Conservation (phyloP, 176 grass and related monocot genomes). For the Carex myosuroides region DNA sequence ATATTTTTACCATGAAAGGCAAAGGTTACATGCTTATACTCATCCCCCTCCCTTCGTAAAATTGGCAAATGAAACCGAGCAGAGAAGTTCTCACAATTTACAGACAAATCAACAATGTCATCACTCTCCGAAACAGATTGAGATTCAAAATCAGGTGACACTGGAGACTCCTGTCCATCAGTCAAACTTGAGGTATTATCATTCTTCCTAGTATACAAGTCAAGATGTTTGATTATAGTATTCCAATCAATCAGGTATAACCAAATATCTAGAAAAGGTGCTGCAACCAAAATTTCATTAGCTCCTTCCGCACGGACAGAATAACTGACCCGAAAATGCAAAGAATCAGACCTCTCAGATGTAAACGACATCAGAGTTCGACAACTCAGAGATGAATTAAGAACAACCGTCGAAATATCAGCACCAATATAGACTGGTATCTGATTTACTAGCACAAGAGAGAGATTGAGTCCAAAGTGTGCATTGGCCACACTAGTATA, state of each 20-base stretch:
- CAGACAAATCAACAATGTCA: conserved; percentile 42
- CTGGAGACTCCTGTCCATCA: conserved; percentile 21
- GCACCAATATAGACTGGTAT: conserved; percentile 41
- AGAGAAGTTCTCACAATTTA: conserved; percentile 70
- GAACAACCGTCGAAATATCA: conserved; percentile 42
- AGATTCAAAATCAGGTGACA: conserved; percentile 34
- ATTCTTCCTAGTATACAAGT: conserved; percentile 36
- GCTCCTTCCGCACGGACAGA: conserved; percentile 26
- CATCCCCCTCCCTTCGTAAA: conserved; percentile 44
- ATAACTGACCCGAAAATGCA: conserved; percentile 46
- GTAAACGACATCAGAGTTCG: conserved; percentile 41
- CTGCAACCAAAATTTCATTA: conserved; percentile 43
- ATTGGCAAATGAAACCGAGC: conserved; percentile 66
- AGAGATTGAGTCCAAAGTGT: conserved; percentile 51
- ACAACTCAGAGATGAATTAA: conserved; percentile 37
- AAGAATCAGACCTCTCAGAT: conserved; percentile 46
- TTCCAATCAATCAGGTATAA: conserved; percentile 77
- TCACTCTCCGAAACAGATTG: conserved; percentile 26
- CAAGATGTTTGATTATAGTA: conserved; percentile 47
- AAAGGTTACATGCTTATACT: conserved; percentile 53
- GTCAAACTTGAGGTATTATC: conserved; percentile 28
- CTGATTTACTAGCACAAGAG: conserved; percentile 49
- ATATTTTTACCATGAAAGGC: conserved; percentile 69
- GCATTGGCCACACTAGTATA: conserved; percentile 48
- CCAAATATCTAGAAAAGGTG: conserved; percentile 72